Evolutionary conservation across 2,329 filamentous ascomycete species (phyloP).

Genomic region (Fusarium penzigii): DNA sequence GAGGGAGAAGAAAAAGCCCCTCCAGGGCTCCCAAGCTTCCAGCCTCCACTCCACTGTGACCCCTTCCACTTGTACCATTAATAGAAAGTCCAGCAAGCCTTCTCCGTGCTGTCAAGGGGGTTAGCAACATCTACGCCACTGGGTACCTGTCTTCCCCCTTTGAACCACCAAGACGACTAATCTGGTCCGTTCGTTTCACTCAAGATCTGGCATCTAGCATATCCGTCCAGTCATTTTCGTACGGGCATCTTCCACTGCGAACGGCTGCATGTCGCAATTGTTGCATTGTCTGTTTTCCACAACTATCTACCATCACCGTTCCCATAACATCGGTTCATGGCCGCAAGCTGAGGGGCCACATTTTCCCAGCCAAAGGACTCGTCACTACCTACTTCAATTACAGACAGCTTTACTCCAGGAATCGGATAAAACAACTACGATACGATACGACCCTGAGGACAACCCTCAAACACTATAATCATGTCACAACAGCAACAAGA

Average conservation of each 20-base stretch:
- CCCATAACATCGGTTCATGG: constrained; percentile 18
- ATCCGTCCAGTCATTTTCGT: constrained; percentile 23
- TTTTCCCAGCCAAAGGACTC: background rate
- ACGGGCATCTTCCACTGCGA: constrained; percentile 12
- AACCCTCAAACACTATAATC: constrained; percentile 8
- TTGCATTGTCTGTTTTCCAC: constrained; percentile 1
- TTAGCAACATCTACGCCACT: constrained; percentile 25
- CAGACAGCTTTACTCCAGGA: background rate
- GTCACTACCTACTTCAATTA: background rate
- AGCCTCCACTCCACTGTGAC: background rate
- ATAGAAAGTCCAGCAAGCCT: background rate
- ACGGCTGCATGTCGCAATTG: constrained; percentile 13
- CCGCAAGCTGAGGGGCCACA: constrained; percentile 26
- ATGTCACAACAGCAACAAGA: constrained; percentile 38
- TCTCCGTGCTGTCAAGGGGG: constrained; percentile 15
- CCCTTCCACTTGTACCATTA: background rate
- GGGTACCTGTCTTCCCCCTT: background rate
- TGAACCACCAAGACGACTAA: background rate
- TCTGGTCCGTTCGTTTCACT: constrained; percentile 20
- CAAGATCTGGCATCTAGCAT: constrained; percentile 27
- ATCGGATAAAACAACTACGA: background rate
- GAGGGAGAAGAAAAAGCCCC: too few species aligned
- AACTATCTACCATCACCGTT: constrained; percentile 8
- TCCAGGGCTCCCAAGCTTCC: background rate
- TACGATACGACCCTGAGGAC: background rate